These are phyloP conservation scores for Pouteria glomerata DNA, from an alignment of 148 eudicot species.

Conservation along the genomic window DNA sequence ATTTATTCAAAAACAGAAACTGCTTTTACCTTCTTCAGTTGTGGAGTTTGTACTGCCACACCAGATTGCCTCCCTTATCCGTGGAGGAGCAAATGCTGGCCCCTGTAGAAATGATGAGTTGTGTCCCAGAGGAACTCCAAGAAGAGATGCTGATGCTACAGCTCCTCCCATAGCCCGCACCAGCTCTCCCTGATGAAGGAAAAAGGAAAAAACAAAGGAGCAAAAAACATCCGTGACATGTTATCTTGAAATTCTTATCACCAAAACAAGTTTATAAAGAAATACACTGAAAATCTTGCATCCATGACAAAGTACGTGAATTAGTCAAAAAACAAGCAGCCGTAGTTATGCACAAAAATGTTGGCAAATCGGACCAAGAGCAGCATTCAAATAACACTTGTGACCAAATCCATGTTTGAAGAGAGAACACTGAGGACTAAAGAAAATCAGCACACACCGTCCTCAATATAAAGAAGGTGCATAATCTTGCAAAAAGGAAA, in stretches of 20 bases:
- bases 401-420: too few species aligned
- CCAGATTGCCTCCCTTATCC: constrained; percentile 95
- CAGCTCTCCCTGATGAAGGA: constrained; percentile 64
- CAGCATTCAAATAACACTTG: too few species aligned
- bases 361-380: too few species aligned
- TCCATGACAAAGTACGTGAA: background rate
- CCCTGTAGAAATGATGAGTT: constrained; percentile 97
- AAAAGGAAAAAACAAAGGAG: background rate
- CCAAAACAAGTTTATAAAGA: background rate
- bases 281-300: background rate
- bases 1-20: background rate
- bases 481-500: too few species aligned
- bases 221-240: background rate
- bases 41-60: constrained; percentile 91
- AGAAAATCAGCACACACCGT: too few species aligned
- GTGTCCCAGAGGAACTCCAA: constrained; percentile 95
- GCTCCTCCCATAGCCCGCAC: constrained; percentile 92
- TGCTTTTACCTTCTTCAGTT: constrained; percentile 69
- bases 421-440: too few species aligned
- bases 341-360: too few species aligned
- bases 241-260: background rate
- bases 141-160: constrained; percentile 70
- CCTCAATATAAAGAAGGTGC: too few species aligned
- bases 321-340: background rate
- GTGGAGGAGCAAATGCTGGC: constrained; percentile 98